Percentiles rank a stretch among this genome's conserved stretches.
Conservation (phyloP, 495 filamentous ascomycete species). For the Choiromyces venosus region DNA sequence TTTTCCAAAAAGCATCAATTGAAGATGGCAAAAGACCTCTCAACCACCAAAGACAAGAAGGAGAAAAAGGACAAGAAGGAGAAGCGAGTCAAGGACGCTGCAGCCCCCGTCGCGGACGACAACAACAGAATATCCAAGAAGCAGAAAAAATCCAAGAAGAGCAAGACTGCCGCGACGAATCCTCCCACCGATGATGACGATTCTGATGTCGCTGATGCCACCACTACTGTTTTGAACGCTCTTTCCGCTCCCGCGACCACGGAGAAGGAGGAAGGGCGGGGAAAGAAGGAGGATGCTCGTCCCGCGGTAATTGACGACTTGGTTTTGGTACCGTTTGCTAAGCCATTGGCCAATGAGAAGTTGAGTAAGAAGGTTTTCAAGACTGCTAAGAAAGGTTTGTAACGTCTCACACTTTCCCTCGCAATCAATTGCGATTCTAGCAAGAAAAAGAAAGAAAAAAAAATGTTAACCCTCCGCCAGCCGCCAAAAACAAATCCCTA, state of each 20-base stretch:
- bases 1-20: neutral
- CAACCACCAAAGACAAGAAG: constrained; percentile 56
- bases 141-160: constrained; percentile 51
- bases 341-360: constrained; percentile 87
- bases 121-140: constrained; percentile 44
- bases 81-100: constrained; percentile 53
- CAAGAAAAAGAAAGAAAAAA: neutral
- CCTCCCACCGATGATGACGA: constrained; percentile 24
- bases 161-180: constrained; percentile 44
- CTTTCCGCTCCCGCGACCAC: constrained; percentile 34
- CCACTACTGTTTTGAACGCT: neutral
- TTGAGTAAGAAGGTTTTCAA: constrained; percentile 85
- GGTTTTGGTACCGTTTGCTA: constrained; percentile 79
- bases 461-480: constrained; percentile 47
- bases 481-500: constrained; percentile 84
- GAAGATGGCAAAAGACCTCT: constrained; percentile 39
- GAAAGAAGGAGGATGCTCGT: constrained; percentile 1
- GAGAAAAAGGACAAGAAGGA: constrained; percentile 68
- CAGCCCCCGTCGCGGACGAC: constrained; percentile 52
- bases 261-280: too few species aligned
- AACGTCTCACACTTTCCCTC: neutral
- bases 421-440: neutral
- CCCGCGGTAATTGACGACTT: constrained; percentile 35
- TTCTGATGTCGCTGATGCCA: constrained; percentile 30
- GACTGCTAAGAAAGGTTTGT: constrained; percentile 84